Conservation (phyloP, 2,329 filamentous ascomycete species). For the Emmonsiellopsis sp. region DNA sequence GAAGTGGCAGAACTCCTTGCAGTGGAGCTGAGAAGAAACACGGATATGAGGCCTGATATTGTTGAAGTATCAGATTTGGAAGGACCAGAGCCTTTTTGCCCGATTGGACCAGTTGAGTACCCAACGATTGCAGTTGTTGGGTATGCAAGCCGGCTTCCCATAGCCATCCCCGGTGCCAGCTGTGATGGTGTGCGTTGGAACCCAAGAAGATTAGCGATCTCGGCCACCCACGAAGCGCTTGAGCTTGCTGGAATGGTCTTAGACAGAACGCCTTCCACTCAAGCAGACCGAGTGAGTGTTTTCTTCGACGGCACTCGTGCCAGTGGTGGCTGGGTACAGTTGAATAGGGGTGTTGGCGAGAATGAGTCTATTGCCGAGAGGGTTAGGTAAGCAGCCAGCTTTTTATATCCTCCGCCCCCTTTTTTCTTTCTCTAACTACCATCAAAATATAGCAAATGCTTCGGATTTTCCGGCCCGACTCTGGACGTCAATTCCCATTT, state of each 20-base stretch:
- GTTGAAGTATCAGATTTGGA: too few species aligned
- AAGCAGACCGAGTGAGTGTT: conserved; percentile 56
- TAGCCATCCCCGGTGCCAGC: conserved; percentile 20
- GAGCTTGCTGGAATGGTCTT: conserved; percentile 73
- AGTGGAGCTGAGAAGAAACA: too few species aligned
- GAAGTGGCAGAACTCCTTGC: too few species aligned
- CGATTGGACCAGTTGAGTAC: conserved; percentile 3
- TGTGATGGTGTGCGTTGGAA: too few species aligned
- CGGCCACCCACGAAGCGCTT: conserved; percentile 70
- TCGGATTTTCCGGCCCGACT: conserved; percentile 65
- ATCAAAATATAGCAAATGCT: conserved; percentile 45
- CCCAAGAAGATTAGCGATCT: conserved; percentile 63
- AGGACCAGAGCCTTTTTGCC: not conserved
- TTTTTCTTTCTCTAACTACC: conserved; percentile 27
- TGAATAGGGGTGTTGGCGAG: conserved; percentile 47
- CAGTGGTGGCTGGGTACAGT: conserved; percentile 62
- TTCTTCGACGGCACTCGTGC: conserved; percentile 63
- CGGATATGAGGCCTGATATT: too few species aligned
- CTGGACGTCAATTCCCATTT: conserved; percentile 70
- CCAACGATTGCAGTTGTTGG: conserved; percentile 20
- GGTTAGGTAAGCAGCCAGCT: too few species aligned
- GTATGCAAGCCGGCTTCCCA: conserved; percentile 17
- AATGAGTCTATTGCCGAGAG: conserved; percentile 38
- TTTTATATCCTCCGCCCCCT: too few species aligned
- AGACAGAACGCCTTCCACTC: conserved; percentile 59